These are phyloP conservation scores for Fusarium oxysporum DNA, from an alignment of 2,329 filamentous ascomycete genomes.

Conservation along the genomic window DNA sequence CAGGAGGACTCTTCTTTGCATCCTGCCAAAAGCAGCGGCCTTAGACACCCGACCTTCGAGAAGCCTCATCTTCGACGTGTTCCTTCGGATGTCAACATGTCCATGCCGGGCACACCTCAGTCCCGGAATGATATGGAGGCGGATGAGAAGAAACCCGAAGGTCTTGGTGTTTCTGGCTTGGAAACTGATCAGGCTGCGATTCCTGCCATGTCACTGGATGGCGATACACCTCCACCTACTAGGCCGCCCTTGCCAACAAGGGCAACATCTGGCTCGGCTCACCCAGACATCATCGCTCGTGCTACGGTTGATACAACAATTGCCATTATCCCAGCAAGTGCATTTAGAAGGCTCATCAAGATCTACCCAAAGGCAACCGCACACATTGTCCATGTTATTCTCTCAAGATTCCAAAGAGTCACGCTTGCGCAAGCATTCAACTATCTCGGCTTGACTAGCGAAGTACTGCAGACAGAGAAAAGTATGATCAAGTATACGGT, in stretches of 20 bases:
- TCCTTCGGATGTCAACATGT: slow-evolving; percentile 42
- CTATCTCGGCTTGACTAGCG: slow-evolving; percentile 90
- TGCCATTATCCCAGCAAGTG: slow-evolving; percentile 96
- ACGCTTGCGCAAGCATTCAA: slow-evolving; percentile 94
- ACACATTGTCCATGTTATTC: slow-evolving; percentile 97
- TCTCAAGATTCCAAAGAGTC: slow-evolving; percentile 93
- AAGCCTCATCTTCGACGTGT: slow-evolving; percentile 24
- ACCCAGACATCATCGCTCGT: slow-evolving; percentile 96
- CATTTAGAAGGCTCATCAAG: slow-evolving; percentile 90
- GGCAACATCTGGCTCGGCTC: slow-evolving; percentile 77
- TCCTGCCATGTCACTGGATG: slow-evolving; percentile 80
- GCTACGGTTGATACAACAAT: slow-evolving; percentile 97
- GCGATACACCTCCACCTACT: slow-evolving; percentile 44
- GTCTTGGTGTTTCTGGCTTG: slow-evolving; percentile 16
- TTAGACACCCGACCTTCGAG: slow-evolving; percentile 46
- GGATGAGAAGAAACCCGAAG: slow-evolving; percentile 33
- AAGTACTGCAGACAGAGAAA: slow-evolving; percentile 92
- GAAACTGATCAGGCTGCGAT: slow-evolving; percentile 62
- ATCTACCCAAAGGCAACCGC: slow-evolving; percentile 96
- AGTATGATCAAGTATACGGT: slow-evolving; percentile 93
- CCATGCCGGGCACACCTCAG: slow-evolving; percentile 56
- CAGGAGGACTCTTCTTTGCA: slow-evolving; percentile 61
- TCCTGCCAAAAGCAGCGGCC: slow-evolving; percentile 43
- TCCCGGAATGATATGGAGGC: slow-evolving; percentile 44
- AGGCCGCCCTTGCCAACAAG: slow-evolving; percentile 58